These are phyloP conservation scores for Aspergillus piperis DNA, from an alignment of 2,329 filamentous ascomycete genomes.

Conservation along the genomic window DNA sequence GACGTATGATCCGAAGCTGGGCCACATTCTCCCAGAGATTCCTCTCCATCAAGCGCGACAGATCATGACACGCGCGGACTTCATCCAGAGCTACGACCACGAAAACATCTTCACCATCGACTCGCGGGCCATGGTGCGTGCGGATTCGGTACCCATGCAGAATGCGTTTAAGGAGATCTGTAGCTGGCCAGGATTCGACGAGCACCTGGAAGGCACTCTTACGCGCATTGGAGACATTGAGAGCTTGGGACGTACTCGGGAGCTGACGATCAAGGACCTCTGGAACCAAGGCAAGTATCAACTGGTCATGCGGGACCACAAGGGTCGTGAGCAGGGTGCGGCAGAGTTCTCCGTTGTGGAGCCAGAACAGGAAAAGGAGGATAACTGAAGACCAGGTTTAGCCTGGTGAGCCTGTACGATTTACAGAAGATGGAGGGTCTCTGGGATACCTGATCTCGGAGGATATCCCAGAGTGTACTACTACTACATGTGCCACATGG, in stretches of 20 bases:
- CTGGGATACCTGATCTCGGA: neutral
- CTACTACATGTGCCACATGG: neutral
- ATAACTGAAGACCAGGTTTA: conserved; percentile 23
- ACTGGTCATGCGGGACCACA: conserved; percentile 54
- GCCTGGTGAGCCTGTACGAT: conserved; percentile 11
- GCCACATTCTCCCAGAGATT: conserved; percentile 77
- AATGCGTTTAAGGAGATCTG: conserved; percentile 87
- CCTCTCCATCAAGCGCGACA: conserved; percentile 81
- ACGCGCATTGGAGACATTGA: conserved; percentile 91
- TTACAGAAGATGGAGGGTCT: neutral
- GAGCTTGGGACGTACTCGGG: conserved; percentile 86
- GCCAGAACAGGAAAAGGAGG: conserved; percentile 33
- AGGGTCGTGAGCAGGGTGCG: conserved; percentile 50
- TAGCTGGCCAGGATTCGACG: conserved; percentile 71
- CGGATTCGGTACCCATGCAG: conserved; percentile 95
- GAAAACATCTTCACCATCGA: conserved; percentile 96
- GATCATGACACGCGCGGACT: conserved; percentile 95
- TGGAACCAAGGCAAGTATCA: conserved; percentile 81
- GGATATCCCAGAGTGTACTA: neutral
- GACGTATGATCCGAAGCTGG: conserved; percentile 65
- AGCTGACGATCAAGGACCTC: conserved; percentile 92
- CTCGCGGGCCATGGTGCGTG: conserved; percentile 79
- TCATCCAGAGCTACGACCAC: conserved; percentile 88
- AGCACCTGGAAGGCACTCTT: conserved; percentile 78
- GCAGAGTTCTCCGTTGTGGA: conserved; percentile 51